phyloP scores from a whole-genome alignment of 805 yeast genomes.

The Teunomyces stri region DNA sequence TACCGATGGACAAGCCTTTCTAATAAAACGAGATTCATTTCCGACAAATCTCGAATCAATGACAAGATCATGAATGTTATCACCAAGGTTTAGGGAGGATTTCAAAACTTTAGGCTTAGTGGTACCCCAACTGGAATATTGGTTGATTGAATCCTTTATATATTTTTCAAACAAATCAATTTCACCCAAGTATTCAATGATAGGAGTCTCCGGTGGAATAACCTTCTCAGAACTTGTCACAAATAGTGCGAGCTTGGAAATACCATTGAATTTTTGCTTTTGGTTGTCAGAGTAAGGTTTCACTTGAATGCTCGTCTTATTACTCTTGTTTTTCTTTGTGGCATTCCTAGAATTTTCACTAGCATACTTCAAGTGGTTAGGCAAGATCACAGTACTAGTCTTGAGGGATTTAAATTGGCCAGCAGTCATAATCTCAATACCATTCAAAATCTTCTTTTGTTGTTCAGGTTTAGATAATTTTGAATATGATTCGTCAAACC shows the following conservation, averaged over 20 bases:
- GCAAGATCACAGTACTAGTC: slow-evolving; percentile 30
- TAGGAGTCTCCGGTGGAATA: slow-evolving; percentile 47
- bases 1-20: slow-evolving; percentile 60
- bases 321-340: slow-evolving; percentile 17
- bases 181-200: slow-evolving; percentile 72
- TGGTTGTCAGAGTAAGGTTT: slow-evolving; percentile 58
- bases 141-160: slow-evolving; percentile 64
- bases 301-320: slow-evolving; percentile 43
- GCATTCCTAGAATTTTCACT: slow-evolving; percentile 32
- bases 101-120: slow-evolving; percentile 45
- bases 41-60: slow-evolving; percentile 83
- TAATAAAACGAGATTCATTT: slow-evolving; percentile 66
- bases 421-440: slow-evolving; percentile 21
- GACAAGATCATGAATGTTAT: slow-evolving; percentile 55
- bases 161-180: slow-evolving; percentile 65
- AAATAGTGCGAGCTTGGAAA: slow-evolving; percentile 66
- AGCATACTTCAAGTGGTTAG: slow-evolving; percentile 30
- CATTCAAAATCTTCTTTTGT: slow-evolving; percentile 3
- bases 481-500: slow-evolving; percentile 10
- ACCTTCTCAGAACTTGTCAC: slow-evolving; percentile 17
- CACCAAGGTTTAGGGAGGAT: slow-evolving; percentile 11
- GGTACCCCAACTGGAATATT: slow-evolving; percentile 72
- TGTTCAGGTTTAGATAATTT: slow-evolving; percentile 7
- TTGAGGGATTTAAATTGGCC: slow-evolving; percentile 28
- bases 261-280: slow-evolving; percentile 62